Conservation (phyloP, 345 rosid genomes). For the Lepidium africanum region DNA sequence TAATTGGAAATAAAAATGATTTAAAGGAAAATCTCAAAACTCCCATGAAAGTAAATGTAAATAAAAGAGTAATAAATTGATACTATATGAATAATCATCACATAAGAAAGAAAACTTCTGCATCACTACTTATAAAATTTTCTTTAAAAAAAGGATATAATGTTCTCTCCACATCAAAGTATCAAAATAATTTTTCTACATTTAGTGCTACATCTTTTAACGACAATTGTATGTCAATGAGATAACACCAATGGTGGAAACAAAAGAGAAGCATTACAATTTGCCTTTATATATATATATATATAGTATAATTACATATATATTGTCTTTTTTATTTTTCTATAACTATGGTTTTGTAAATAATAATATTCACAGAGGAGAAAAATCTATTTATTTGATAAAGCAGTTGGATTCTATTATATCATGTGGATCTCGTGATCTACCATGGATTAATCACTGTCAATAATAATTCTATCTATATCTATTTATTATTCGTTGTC, state of each 20-base stretch:
- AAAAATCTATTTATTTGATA: background rate
- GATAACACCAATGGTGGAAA: constrained; percentile 28
- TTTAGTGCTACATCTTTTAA: constrained; percentile 25
- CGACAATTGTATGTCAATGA: constrained; percentile 20
- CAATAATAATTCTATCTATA: constrained; percentile 28
- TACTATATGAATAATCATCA: constrained; percentile 6
- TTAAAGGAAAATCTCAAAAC: background rate
- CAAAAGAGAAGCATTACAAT: constrained; percentile 18
- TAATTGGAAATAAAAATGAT: no score
- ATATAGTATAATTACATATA: no score
- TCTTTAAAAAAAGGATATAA: background rate
- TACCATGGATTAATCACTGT: constrained; percentile 28
- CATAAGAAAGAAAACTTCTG: constrained; percentile 5
- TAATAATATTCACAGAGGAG: background rate
- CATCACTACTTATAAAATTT: background rate
- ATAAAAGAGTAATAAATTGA: background rate
- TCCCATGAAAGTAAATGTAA: background rate
- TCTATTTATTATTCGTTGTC: constrained; percentile 25
- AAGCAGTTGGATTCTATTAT: constrained; percentile 24
- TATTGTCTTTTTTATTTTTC: background rate
- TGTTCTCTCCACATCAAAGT: constrained; percentile 12
- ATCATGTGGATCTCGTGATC: constrained; percentile 36
- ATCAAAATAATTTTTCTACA: constrained; percentile 20
- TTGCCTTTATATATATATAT: background rate
- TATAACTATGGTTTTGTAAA: background rate